Evolutionary conservation across 2,329 filamentous ascomycete genomes (phyloP).

Genomic region (Ceratocystis ficicola): DNA sequence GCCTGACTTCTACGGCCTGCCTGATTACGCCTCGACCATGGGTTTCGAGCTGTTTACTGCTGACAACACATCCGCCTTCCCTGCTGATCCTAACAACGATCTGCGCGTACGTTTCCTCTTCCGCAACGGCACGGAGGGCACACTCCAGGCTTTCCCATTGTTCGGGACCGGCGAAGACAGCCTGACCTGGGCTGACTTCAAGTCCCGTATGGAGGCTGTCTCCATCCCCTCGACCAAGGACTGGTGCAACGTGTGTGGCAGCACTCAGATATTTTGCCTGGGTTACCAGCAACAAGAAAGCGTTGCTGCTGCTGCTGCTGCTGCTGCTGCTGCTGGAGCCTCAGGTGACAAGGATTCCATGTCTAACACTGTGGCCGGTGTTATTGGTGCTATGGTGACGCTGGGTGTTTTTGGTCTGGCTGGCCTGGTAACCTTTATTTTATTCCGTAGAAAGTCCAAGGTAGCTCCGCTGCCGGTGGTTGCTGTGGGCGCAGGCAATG

Average conservation of each 20-base stretch:
- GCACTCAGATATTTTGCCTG: conserved; percentile 28
- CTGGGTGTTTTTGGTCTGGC: conserved; percentile 25
- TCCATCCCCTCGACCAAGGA: conserved; percentile 27
- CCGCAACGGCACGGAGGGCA: conserved; percentile 29
- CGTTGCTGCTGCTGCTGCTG: conserved; percentile 18
- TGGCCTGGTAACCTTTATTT: conserved; percentile 24
- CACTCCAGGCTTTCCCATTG: conserved; percentile 27
- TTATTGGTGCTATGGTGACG: conserved; percentile 29
- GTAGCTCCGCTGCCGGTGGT: background rate
- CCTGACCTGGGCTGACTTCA: conserved; percentile 27
- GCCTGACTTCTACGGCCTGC: conserved; percentile 28
- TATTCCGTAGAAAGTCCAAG: conserved; percentile 25
- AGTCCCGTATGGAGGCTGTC: conserved; percentile 26
- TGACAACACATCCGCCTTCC: conserved; percentile 26
- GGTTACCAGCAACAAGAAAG: conserved; percentile 26
- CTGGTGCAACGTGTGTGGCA: conserved; percentile 28
- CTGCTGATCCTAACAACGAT: conserved; percentile 25
- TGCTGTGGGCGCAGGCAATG: background rate
- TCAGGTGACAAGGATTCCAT: conserved; percentile 24
- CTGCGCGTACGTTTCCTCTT: conserved; percentile 30
- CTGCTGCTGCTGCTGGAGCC: conserved; percentile 11
- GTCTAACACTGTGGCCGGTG: conserved; percentile 30
- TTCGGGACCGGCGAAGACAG: conserved; percentile 28
- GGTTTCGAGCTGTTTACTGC: conserved; percentile 29
- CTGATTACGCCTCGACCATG: conserved; percentile 31